Evolutionary conservation across 2,329 filamentous ascomycete species (phyloP).

Genomic region (Canariomyces notabilis): DNA sequence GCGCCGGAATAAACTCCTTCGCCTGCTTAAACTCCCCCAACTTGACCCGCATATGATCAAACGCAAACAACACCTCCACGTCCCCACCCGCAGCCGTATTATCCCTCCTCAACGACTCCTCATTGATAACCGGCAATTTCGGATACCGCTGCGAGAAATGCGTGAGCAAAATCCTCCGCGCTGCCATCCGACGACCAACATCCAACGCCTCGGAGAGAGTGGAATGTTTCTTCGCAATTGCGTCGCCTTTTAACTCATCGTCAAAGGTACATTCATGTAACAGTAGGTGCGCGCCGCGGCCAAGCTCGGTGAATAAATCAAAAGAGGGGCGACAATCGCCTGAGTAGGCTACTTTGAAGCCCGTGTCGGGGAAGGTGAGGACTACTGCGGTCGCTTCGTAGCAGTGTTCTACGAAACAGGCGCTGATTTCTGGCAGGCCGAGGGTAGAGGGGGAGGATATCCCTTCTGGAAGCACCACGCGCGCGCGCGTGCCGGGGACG

Average conservation of each 20-base stretch:
- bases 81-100: conserved; percentile 29
- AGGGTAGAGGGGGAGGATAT: conserved; percentile 43
- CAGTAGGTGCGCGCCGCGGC: conserved; percentile 70
- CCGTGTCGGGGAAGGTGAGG: conserved; percentile 65
- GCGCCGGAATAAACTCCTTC: conserved; percentile 55
- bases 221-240: conserved; percentile 80
- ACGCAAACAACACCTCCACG: conserved; percentile 66
- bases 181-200: conserved; percentile 73
- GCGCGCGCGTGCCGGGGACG: conserved; percentile 22
- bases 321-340: conserved; percentile 91
- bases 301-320: conserved; percentile 62
- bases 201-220: conserved; percentile 82
- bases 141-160: conserved; percentile 95
- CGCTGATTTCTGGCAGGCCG: conserved; percentile 62
- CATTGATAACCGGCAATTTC: conserved; percentile 51
- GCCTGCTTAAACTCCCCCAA: conserved; percentile 66
- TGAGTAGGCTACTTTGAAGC: conserved; percentile 85
- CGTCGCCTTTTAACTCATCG: conserved; percentile 73
- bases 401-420: conserved; percentile 72
- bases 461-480: conserved; percentile 33
- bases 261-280: conserved; percentile 97
- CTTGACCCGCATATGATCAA: conserved; percentile 73
- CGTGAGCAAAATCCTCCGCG: conserved; percentile 75
- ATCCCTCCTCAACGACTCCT: conserved; percentile 25
- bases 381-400: conserved; percentile 69